Conservation (phyloP, 805 yeast species). For the Maudiozyma serrabonitensis region DNA sequence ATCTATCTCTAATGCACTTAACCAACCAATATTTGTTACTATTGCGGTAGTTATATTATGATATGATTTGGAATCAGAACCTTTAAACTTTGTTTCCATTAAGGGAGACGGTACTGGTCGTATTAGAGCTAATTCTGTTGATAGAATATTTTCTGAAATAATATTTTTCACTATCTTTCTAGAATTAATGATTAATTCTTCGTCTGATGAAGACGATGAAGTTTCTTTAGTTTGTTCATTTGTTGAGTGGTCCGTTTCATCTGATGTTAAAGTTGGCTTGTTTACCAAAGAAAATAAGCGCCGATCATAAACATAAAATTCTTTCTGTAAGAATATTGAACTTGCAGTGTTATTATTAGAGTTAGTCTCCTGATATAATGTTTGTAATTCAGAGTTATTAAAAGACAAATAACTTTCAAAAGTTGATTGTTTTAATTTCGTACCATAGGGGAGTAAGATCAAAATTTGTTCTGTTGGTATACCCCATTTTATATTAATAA, state of each 20-base stretch:
- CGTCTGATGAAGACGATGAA: neutral
- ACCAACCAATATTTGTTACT: slow-evolving; percentile 44
- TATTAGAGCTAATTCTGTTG: slow-evolving; percentile 6
- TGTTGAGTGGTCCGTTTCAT: neutral
- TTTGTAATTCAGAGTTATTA: neutral
- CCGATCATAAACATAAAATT: slow-evolving; percentile 56
- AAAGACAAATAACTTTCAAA: slow-evolving; percentile 20
- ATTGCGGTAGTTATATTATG: slow-evolving; percentile 29
- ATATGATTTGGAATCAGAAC: neutral
- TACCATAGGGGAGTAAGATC: slow-evolving; percentile 56
- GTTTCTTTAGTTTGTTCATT: no score
- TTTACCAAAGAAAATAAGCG: slow-evolving; percentile 37
- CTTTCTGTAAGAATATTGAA: slow-evolving; percentile 14
- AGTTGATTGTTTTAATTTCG: slow-evolving; percentile 37
- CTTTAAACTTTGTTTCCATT: neutral
- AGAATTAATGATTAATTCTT: neutral
- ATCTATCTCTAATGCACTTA: slow-evolving; percentile 37
- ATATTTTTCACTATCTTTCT: neutral
- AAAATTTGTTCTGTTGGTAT: slow-evolving; percentile 37
- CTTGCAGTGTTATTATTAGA: slow-evolving; percentile 4
- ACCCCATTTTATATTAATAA: slow-evolving; percentile 32
- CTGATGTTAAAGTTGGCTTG: slow-evolving; percentile 8
- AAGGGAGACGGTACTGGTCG: slow-evolving; percentile 27
- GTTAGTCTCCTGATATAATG: neutral
- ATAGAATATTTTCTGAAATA: neutral